A percentile compares a stretch with the other conserved stretches of the same genome.
These are phyloP conservation scores for Byssochlamys sp. DNA, from an alignment of 2,329 filamentous ascomycete species.

Conservation along the genomic window DNA sequence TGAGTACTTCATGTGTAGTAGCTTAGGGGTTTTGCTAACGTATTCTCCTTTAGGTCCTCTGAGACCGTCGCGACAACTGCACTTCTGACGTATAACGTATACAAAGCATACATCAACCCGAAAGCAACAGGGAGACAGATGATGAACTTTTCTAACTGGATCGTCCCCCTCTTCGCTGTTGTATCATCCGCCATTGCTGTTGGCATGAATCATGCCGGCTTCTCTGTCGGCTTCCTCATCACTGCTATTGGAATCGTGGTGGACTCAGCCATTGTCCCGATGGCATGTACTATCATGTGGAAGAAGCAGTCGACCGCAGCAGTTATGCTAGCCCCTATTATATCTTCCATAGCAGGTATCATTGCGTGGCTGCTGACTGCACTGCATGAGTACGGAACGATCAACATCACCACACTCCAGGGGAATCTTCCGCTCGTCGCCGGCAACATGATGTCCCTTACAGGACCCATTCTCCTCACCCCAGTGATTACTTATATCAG, in stretches of 20 bases:
- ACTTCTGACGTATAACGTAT: conserved; percentile 20
- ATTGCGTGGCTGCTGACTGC: conserved; percentile 27
- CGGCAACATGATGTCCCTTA: conserved; percentile 9
- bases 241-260: conserved; percentile 15
- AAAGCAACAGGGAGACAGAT: conserved; percentile 12
- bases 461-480: conserved; percentile 11
- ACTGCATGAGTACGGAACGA: conserved; percentile 21
- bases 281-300: conserved; percentile 23
- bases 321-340: conserved; percentile 12
- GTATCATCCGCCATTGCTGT: conserved; percentile 4
- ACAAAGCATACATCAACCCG: conserved; percentile 20
- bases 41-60: conserved; percentile 2
- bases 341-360: conserved; percentile 11
- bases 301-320: conserved; percentile 15
- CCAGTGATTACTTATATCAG: conserved; percentile 13
- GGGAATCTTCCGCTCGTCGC: conserved; percentile 2
- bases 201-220: conserved; percentile 17
- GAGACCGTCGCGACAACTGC: background rate
- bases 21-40: conserved; percentile 3
- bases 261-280: conserved; percentile 17
- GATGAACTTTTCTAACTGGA: conserved; percentile 12
- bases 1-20: background rate
- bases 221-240: conserved; percentile 11
- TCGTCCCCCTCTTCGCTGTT: conserved; percentile 21
- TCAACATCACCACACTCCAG: conserved; percentile 17